Conservation (phyloP, 345 rosid genomes). For the Bretschneidera sinensis region DNA sequence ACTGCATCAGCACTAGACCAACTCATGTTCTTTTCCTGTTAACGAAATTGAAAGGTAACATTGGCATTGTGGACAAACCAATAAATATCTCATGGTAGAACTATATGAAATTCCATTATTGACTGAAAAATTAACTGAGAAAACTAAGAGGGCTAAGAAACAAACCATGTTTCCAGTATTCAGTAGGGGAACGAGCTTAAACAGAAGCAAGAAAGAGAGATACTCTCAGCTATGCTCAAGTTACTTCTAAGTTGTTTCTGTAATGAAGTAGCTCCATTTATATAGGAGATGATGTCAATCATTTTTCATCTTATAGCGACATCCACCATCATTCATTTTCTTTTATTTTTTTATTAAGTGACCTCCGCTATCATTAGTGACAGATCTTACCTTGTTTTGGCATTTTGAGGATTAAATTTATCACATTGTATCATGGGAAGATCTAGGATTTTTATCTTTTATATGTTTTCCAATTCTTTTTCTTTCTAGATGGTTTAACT, state of each 20-base stretch:
- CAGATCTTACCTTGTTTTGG: neutral
- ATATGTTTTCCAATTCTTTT: neutral
- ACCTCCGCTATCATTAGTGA: constrained; percentile 13
- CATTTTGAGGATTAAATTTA: neutral
- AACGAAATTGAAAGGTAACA: neutral
- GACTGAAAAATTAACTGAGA: neutral
- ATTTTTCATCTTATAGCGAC: constrained; percentile 9
- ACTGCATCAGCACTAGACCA: constrained; percentile 44
- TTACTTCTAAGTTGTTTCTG: constrained; percentile 3
- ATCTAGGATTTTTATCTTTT: constrained; percentile 14
- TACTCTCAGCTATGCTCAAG: constrained; percentile 5
- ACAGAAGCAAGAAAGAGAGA: constrained; percentile 5
- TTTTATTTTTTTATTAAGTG: too few species aligned
- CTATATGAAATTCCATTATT: neutral
- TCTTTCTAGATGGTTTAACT: neutral
- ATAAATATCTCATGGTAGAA: neutral
- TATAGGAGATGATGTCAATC: constrained; percentile 1
- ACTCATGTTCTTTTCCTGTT: constrained; percentile 38
- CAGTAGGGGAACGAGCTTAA: constrained; percentile 3
- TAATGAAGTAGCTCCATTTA: constrained; percentile 10
- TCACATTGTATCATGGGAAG: constrained; percentile 6
- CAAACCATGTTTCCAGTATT: constrained; percentile 24
- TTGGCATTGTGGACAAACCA: neutral
- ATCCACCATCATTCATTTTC: constrained; percentile 9
- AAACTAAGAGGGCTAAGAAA: neutral